phyloP scores from a whole-genome alignment of 257 asterid species.

The Gentiana dahurica region DNA sequence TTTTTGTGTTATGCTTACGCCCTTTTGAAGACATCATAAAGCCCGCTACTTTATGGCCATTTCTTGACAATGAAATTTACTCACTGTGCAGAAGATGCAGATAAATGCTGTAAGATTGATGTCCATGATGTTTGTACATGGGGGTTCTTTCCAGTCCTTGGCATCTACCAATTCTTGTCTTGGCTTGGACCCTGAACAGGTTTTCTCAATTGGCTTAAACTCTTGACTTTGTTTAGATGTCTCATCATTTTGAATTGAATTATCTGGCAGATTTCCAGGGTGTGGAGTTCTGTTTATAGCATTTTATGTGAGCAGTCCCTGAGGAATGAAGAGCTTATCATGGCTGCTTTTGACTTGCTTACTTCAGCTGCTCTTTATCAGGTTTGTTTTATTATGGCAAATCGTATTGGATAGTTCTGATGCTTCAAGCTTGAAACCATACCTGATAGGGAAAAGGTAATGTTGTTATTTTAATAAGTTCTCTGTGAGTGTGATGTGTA shows the following conservation, averaged over 20 bases:
- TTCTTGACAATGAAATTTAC: conserved; percentile 1
- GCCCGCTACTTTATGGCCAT: neutral
- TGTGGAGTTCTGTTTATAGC: conserved; percentile 41
- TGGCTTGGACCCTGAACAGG: conserved; percentile 86
- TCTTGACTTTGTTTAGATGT: neutral
- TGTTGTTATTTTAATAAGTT: no score
- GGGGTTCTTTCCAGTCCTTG: conserved; percentile 38
- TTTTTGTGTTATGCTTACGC: no score
- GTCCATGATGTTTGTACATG: conserved; percentile 43
- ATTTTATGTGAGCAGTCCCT: conserved; percentile 53
- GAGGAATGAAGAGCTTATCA: conserved; percentile 51
- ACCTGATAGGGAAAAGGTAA: no score
- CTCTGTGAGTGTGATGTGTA: no score
- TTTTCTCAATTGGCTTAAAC: conserved; percentile 16
- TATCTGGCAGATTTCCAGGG: conserved; percentile 44
- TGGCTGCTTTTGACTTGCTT: conserved; percentile 55
- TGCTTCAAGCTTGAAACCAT: no score
- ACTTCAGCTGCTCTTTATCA: conserved; percentile 65
- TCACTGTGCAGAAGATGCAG: conserved; percentile 60
- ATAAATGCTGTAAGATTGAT: conserved; percentile 65
- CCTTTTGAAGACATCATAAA: neutral
- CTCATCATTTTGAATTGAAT: conserved; percentile 8
- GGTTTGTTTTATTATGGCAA: conserved; percentile 26
- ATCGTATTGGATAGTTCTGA: no score
- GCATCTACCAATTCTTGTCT: conserved; percentile 47